These are phyloP conservation scores for Yarrowia galli DNA, from an alignment of 1,139 yeast genomes.

Conservation along the genomic window DNA sequence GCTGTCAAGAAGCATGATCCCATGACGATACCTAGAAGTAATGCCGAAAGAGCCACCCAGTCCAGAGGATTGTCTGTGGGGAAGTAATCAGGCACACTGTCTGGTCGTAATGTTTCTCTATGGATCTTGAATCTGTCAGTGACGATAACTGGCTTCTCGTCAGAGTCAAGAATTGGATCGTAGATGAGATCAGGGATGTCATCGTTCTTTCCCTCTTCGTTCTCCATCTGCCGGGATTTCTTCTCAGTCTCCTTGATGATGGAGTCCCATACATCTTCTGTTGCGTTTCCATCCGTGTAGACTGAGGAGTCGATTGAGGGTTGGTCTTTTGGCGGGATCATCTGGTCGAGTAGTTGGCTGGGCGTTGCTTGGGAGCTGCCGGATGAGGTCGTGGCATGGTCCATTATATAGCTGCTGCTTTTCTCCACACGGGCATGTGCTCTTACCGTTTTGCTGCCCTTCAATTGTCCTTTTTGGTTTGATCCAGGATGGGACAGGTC, in stretches of 20 bases:
- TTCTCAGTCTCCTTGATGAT: slow-evolving; percentile 1
- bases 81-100: neutral
- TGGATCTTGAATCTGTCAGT: slow-evolving; percentile 11
- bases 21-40: slow-evolving; percentile 40
- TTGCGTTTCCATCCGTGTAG: neutral
- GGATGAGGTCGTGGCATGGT: neutral
- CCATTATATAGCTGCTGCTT: slow-evolving; percentile 17
- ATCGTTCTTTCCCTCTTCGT: neutral
- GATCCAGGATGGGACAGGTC: slow-evolving; percentile 19
- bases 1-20: slow-evolving; percentile 37
- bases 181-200: slow-evolving; percentile 10
- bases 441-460: too few relatives aligned
- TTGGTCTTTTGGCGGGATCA: slow-evolving; percentile 26
- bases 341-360: slow-evolving; percentile 2
- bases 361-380: slow-evolving; percentile 5
- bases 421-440: neutral
- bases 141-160: too few relatives aligned
- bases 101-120: slow-evolving; percentile 7
- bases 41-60: slow-evolving; percentile 41
- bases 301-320: slow-evolving; percentile 13
- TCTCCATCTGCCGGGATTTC: neutral
- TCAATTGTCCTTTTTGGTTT: neutral
- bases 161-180: neutral
- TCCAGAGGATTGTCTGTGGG: slow-evolving; percentile 40
- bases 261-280: slow-evolving; percentile 11